Percentiles rank a stretch among this genome's conserved stretches.
These are phyloP conservation scores for Irpex rosettiformis DNA, from an alignment of 1,284 basidiomycete species.

Conservation along the genomic window DNA sequence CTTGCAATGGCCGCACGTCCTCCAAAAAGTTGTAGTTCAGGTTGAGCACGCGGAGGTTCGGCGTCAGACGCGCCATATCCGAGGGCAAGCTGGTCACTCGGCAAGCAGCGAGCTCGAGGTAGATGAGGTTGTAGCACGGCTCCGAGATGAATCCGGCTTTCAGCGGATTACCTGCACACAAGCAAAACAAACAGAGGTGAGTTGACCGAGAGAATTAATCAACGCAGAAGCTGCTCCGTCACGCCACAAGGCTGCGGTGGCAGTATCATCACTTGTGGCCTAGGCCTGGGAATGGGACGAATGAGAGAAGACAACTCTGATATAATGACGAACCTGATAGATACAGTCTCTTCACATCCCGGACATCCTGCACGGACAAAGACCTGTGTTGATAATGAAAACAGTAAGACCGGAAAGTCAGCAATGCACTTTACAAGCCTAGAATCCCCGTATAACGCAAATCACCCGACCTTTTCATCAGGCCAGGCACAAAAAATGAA, in stretches of 20 bases:
- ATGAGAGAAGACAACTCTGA: neutral
- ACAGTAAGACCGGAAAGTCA: slow-evolving; percentile 2
- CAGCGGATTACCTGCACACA: slow-evolving; percentile 47
- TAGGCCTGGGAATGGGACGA: neutral
- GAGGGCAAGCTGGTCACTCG: slow-evolving; percentile 74
- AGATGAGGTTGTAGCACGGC: slow-evolving; percentile 85
- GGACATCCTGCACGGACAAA: slow-evolving; percentile 69
- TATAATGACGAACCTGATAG: slow-evolving; percentile 70
- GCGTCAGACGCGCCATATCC: slow-evolving; percentile 63
- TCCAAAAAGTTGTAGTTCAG: slow-evolving; percentile 93
- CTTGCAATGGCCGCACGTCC: slow-evolving; percentile 65
- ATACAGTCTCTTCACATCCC: slow-evolving; percentile 91
- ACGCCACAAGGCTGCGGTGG: slow-evolving; percentile 1
- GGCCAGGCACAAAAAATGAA: neutral
- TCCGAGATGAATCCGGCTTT: slow-evolving; percentile 46
- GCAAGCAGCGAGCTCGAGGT: slow-evolving; percentile 92
- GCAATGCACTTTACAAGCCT: neutral
- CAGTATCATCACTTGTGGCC: neutral
- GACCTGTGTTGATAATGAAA: slow-evolving; percentile 17
- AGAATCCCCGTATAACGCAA: neutral
- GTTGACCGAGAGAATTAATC: neutral
- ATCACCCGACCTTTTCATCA: neutral
- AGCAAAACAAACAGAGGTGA: slow-evolving; percentile 3
- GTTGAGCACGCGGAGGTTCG: slow-evolving; percentile 91
- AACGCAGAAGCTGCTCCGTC: neutral